phyloP scores from a whole-genome alignment of 345 rosid species.

The Hibiscus syriacus region DNA sequence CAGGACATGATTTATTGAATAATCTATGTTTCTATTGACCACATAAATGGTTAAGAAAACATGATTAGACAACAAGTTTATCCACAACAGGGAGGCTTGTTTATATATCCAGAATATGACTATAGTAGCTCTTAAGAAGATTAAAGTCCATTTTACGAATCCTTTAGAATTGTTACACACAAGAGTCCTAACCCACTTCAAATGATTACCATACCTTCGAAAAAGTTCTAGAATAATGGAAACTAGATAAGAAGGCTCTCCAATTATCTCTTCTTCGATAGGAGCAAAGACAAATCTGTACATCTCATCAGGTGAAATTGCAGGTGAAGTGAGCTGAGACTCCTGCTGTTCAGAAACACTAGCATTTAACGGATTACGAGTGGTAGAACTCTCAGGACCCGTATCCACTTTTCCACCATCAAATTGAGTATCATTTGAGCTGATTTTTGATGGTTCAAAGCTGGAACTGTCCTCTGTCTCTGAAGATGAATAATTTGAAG shows the following conservation, averaged over 20 bases:
- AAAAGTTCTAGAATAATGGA: constrained; percentile 78
- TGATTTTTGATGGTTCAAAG: constrained; percentile 28
- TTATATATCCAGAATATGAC: background rate
- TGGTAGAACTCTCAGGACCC: constrained; percentile 29
- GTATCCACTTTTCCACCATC: constrained; percentile 26
- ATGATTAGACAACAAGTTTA: background rate
- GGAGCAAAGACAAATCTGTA: constrained; percentile 76
- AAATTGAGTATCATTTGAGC: constrained; percentile 21
- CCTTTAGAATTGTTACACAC: background rate
- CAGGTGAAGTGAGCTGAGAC: constrained; percentile 64
- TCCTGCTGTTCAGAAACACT: constrained; percentile 53
- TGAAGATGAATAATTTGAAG: constrained; percentile 35
- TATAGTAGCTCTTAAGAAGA: background rate
- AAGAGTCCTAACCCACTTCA: constrained; percentile 7
- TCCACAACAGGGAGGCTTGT: background rate
- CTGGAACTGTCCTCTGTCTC: constrained; percentile 44
- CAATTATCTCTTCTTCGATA: constrained; percentile 79
- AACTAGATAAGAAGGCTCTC: constrained; percentile 80
- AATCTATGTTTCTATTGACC: background rate
- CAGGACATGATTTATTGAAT: background rate
- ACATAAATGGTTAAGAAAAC: background rate
- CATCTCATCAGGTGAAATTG: constrained; percentile 92
- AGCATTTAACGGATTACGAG: constrained; percentile 38
- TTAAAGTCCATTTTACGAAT: constrained; percentile 2
- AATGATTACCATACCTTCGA: constrained; percentile 50